Conservation (phyloP, 148 eudicot species). For the Heliamphora exappendiculata region DNA sequence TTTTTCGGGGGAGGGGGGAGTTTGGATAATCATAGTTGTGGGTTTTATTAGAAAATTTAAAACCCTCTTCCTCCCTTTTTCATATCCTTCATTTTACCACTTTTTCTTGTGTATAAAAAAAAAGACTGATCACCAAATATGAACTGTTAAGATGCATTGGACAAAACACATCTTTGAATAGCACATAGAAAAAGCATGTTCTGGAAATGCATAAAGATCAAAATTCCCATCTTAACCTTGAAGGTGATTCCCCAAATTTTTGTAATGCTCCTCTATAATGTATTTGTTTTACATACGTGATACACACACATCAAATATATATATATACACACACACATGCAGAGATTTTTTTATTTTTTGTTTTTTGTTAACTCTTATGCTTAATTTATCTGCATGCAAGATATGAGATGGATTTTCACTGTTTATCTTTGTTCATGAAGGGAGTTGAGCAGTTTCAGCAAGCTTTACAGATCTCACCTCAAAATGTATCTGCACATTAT, state of each 20-base stretch:
- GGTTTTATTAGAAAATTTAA: no score
- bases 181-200: neutral
- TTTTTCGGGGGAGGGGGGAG: neutral
- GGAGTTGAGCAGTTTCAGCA: conserved; percentile 78
- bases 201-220: neutral
- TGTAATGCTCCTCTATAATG: no score
- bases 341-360: no score
- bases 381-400: neutral
- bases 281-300: neutral
- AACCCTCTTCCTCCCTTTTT: no score
- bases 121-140: no score
- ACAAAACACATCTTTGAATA: neutral
- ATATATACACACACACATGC: no score
- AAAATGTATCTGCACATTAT: conserved; percentile 60
- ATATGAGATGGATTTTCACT: neutral
- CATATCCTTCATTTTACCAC: neutral
- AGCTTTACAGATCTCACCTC: conserved; percentile 60
- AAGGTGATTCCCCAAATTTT: neutral
- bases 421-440: conserved; percentile 29
- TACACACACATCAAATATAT: no score
- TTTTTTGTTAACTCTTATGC: neutral
- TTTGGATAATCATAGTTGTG: neutral
- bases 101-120: neutral
- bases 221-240: neutral
- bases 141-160: neutral